A percentile compares a stretch with the other conserved stretches of the same genome.
Conservation (phyloP, 2,329 filamentous ascomycete genomes). For the Fusarium acutatum region DNA sequence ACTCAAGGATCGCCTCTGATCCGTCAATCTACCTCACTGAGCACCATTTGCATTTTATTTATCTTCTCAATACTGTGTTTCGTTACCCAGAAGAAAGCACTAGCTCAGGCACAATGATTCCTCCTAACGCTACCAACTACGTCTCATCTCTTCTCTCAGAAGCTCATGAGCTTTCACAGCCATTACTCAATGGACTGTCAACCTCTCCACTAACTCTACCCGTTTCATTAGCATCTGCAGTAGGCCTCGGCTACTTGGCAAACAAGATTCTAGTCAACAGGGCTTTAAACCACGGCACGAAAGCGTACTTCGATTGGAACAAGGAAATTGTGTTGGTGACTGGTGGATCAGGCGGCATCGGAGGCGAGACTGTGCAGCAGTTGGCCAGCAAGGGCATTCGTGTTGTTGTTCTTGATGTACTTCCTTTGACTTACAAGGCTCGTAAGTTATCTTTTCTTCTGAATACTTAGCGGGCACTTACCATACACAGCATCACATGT, state of each 20-base stretch:
- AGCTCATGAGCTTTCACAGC: background rate
- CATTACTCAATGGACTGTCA: background rate
- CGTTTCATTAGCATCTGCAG: background rate
- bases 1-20: background rate
- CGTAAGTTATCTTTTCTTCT: background rate
- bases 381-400: background rate
- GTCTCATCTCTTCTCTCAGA: background rate
- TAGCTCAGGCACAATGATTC: background rate
- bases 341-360: background rate
- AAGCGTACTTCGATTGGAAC: background rate
- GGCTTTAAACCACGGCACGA: background rate
- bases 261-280: background rate
- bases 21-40: background rate
- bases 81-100: accelerated
- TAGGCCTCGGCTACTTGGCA: background rate
- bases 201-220: background rate
- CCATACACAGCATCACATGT: accelerated
- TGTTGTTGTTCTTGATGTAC: background rate
- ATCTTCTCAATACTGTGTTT: accelerated
- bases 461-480: accelerated
- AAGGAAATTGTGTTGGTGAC: background rate
- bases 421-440: background rate
- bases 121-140: background rate
- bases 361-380: background rate
- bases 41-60: background rate